These are phyloP conservation scores for Penicillium maclennaniae DNA, from an alignment of 495 filamentous ascomycete species.

Conservation along the genomic window DNA sequence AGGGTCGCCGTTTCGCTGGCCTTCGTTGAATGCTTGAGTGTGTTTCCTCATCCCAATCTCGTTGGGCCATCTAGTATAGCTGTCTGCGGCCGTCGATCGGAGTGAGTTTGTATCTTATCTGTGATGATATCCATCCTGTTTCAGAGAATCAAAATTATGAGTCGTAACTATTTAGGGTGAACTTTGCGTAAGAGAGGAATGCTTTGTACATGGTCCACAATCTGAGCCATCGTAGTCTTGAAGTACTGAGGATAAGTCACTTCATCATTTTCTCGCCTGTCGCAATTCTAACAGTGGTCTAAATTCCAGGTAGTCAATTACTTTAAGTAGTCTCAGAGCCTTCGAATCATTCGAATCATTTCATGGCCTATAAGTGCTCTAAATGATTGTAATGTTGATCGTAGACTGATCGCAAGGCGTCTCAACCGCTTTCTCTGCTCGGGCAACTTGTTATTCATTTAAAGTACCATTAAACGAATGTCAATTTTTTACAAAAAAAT, in stretches of 20 bases:
- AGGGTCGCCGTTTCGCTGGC: constrained; percentile 76
- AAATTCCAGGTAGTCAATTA: too few species aligned
- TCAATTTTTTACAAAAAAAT: neutral
- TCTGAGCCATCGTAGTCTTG: neutral
- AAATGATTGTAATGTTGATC: neutral
- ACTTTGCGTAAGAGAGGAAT: neutral
- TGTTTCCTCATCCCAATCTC: neutral
- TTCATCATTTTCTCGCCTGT: neutral
- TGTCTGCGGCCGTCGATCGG: neutral
- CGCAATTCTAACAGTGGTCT: neutral
- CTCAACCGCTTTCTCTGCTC: neutral
- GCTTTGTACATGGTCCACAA: neutral
- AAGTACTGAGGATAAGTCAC: neutral
- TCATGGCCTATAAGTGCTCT: too few species aligned
- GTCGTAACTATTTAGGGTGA: neutral
- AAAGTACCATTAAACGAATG: too few species aligned
- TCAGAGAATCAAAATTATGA: neutral
- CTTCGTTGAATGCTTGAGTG: constrained; percentile 52
- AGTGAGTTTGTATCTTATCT: constrained; percentile 21
- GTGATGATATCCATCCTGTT: constrained; percentile 15
- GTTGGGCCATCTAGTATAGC: neutral
- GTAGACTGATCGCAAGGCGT: neutral
- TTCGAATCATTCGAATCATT: too few species aligned
- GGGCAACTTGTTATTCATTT: too few species aligned
- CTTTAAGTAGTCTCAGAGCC: too few species aligned